Evolutionary conservation across 768 basidiomycete genomes (phyloP), one percentile per base, ranked within the genome.

Genomic region (Mycena rosella): DNA sequence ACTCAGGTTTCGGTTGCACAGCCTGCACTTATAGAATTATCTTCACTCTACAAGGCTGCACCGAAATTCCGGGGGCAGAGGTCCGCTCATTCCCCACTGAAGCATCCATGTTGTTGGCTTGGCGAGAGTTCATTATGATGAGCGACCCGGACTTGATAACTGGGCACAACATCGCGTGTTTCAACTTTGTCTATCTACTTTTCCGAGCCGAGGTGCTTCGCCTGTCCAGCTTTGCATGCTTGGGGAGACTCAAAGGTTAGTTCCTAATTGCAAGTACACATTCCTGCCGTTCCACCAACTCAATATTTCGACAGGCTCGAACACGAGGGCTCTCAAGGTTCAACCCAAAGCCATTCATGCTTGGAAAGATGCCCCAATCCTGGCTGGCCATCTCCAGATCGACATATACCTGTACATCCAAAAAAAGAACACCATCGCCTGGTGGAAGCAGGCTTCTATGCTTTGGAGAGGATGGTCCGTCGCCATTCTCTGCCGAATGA

Each of bases 101-200:
- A 74, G 72, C 66, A 9, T 76, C 85, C 32, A 77, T 94, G 80
- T 82, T 94, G 55, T 71, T 81, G 15, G 80, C 80, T 27, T 94
- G 92, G 92, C 81, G 86, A 24, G 83, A 88, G 34, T 94, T 93
- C 68, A 80, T 93, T 11, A 84, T 88, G 63, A 79, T 86, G 63
- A 90, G 87, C 47, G 92, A 94, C 72, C 92, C 92, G 2, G 92
- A 94, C 68, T 80, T 94, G 67, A 80, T 94, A 67, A 91, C 91
- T 53, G 92, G 92, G 1, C 92, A 92, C 80, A 94, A 94, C 78
- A 86, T 87, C 44, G 75, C 87, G 38, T 86, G 87, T 73, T 93
- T 93, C 83, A 92, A 94, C 79, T 78, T 93, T 65, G 91, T 91
- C 9, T 92, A 93, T 73, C 80, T 94, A 11, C 76, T 93, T 27